Conservation (phyloP, 2,329 filamentous ascomycete genomes). For the Pseudocercospora vitis region DNA sequence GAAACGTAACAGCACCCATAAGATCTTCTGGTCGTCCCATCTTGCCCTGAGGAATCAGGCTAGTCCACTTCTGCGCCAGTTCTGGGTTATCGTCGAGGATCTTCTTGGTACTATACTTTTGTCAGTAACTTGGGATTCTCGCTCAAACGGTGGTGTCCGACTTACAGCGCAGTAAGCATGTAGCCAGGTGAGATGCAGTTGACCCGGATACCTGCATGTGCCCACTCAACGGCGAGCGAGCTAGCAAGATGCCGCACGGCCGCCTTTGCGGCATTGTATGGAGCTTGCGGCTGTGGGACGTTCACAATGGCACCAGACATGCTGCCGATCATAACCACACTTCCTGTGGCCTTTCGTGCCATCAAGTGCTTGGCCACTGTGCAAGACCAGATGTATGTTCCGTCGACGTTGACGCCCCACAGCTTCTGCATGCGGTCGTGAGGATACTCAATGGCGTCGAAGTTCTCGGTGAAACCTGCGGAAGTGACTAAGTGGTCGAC, state of each 20-base stretch:
- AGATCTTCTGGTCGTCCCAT: slow-evolving; percentile 91
- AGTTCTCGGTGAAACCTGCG: slow-evolving; percentile 96
- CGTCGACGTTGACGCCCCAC: slow-evolving; percentile 91
- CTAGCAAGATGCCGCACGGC: slow-evolving; percentile 85
- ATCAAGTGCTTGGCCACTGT: slow-evolving; percentile 85
- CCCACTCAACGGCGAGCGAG: slow-evolving; percentile 92
- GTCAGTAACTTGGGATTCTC: slow-evolving; percentile 15
- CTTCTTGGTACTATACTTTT: slow-evolving; percentile 70
- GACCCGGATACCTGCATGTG: slow-evolving; percentile 79
- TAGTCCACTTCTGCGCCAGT: slow-evolving; percentile 85
- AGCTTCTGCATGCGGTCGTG: slow-evolving; percentile 89
- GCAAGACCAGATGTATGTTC: slow-evolving; percentile 85
- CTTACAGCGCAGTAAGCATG: slow-evolving; percentile 91
- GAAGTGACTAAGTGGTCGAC: slow-evolving; percentile 92
- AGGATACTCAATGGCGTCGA: slow-evolving; percentile 85
- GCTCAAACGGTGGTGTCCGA: slow-evolving; percentile 18
- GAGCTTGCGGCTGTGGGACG: slow-evolving; percentile 87
- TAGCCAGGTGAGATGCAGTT: slow-evolving; percentile 96
- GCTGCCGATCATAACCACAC: slow-evolving; percentile 92
- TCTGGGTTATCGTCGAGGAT: slow-evolving; percentile 93
- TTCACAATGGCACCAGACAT: slow-evolving; percentile 96
- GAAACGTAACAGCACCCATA: slow-evolving; percentile 87
- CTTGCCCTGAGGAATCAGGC: slow-evolving; percentile 85
- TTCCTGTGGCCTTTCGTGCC: slow-evolving; percentile 73
- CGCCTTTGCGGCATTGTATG: slow-evolving; percentile 92